A percentile compares a stretch with the other conserved stretches of the same genome.
Evolutionary conservation across 106 monocot species (phyloP).

Genomic region (Dendrobium nobile): DNA sequence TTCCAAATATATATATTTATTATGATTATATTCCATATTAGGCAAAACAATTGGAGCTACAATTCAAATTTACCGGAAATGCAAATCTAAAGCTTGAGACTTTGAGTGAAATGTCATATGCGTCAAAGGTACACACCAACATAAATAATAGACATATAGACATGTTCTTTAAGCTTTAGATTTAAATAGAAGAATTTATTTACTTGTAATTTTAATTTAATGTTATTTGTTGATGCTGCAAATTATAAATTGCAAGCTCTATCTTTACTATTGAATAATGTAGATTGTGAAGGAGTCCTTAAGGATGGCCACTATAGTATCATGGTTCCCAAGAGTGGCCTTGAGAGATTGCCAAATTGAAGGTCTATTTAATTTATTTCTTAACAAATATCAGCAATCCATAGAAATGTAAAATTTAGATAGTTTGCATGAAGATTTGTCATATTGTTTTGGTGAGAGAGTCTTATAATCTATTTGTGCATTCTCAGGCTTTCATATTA

Average conservation of each 20-base stretch:
- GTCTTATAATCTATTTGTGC: not conserved
- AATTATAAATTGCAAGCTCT: not conserved
- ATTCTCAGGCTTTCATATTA: constrained; percentile 50
- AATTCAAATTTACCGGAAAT: not conserved
- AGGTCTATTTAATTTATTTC: constrained; percentile 30
- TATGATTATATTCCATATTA: constrained; percentile 3
- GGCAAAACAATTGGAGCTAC: constrained; percentile 29
- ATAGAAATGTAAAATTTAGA: not conserved
- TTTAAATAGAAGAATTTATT: not conserved
- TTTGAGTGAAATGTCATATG: constrained; percentile 61
- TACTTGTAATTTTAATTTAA: not conserved
- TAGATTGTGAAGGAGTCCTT: constrained; percentile 78
- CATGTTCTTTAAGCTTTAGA: not conserved
- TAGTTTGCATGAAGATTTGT: too few species aligned
- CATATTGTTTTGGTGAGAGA: too few species aligned
- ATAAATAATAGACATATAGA: not conserved
- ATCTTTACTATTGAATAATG: not conserved
- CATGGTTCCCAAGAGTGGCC: constrained; percentile 81
- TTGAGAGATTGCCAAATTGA: constrained; percentile 60
- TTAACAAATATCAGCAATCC: not conserved
- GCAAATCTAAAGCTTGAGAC: constrained; percentile 24
- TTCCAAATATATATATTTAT: constrained; percentile 2
- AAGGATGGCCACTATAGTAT: constrained; percentile 75
- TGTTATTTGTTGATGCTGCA: not conserved
- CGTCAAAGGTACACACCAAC: constrained; percentile 36